These are phyloP conservation scores for Vararia minispora DNA, from an alignment of 768 basidiomycete genomes.

Conservation along the genomic window DNA sequence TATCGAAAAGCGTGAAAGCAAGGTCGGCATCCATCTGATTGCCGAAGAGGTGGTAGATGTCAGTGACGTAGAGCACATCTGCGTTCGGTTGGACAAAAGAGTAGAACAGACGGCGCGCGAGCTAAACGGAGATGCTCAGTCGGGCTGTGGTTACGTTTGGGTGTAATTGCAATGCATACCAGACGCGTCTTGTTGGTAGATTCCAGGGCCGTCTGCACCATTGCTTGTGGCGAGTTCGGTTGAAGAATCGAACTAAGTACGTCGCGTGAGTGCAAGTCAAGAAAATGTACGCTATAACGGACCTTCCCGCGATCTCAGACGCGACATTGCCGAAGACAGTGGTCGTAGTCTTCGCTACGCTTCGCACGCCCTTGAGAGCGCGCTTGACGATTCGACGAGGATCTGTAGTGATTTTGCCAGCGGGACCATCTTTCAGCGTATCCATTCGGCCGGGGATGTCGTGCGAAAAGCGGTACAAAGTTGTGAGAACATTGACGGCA, in stretches of 20 bases:
- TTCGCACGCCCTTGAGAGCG: conserved; percentile 57
- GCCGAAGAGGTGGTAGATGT: conserved; percentile 65
- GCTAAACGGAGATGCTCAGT: conserved; percentile 25
- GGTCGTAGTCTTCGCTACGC: conserved; percentile 73
- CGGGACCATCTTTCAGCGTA: conserved; percentile 34
- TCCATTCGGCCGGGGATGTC: conserved; percentile 62
- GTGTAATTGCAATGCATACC: conserved; percentile 23
- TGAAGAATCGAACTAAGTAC: conserved; percentile 58
- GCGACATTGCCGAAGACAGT: conserved; percentile 59
- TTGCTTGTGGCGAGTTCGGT: conserved; percentile 76
- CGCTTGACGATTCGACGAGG: conserved; percentile 58
- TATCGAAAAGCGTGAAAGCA: conserved; percentile 61
- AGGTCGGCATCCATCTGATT: conserved; percentile 53
- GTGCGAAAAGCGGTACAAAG: conserved; percentile 68
- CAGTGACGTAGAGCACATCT: conserved; percentile 48
- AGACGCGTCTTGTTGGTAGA: conserved; percentile 72
- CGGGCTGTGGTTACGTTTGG: neutral
- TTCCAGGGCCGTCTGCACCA: conserved; percentile 69
- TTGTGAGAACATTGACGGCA: conserved; percentile 57
- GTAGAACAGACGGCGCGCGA: conserved; percentile 79
- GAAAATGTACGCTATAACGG: conserved; percentile 1
- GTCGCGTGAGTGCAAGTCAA: neutral
- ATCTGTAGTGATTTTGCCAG: conserved; percentile 30
- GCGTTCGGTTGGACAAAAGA: conserved; percentile 60
- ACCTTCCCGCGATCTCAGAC: conserved; percentile 46